Conservation (phyloP, 805 yeast genomes). For the Lachancea mirantina region DNA sequence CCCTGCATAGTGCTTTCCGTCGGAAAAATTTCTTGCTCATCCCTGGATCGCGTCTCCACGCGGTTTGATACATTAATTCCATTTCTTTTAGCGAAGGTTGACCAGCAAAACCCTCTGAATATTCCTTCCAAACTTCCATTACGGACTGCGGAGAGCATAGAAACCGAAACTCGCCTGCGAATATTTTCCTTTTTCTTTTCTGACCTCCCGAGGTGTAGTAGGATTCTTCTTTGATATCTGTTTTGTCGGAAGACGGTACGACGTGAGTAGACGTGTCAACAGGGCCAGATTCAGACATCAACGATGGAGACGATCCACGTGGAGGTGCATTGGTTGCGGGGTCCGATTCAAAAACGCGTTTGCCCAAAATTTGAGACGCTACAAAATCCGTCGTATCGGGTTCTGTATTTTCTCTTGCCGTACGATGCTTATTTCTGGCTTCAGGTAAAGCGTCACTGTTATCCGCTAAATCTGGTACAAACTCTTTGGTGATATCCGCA, state of each 20-base stretch:
- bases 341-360: too few species aligned
- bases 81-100: constrained; percentile 46
- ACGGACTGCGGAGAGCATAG: constrained; percentile 41
- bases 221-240: constrained; percentile 12
- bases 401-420: too few species aligned
- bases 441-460: too few species aligned
- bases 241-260: too few species aligned
- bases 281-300: too few species aligned
- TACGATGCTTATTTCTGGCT: too few species aligned
- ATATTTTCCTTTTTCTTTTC: constrained; percentile 22
- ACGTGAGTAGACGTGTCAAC: background rate
- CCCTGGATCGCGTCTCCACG: constrained; percentile 51
- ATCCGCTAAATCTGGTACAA: too few species aligned
- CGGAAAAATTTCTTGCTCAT: constrained; percentile 47
- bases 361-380: too few species aligned
- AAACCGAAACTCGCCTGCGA: constrained; percentile 32
- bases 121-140: constrained; percentile 51
- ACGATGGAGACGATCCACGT: too few species aligned
- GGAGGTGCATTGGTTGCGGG: too few species aligned
- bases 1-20: constrained; percentile 47
- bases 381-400: too few species aligned
- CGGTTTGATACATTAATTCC: constrained; percentile 43
- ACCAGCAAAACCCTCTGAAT: constrained; percentile 43
- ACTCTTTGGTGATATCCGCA: too few species aligned
- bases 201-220: constrained; percentile 11